Conservation (phyloP, 306 rosid species). For the Amphicarpaea edgeworthii region DNA sequence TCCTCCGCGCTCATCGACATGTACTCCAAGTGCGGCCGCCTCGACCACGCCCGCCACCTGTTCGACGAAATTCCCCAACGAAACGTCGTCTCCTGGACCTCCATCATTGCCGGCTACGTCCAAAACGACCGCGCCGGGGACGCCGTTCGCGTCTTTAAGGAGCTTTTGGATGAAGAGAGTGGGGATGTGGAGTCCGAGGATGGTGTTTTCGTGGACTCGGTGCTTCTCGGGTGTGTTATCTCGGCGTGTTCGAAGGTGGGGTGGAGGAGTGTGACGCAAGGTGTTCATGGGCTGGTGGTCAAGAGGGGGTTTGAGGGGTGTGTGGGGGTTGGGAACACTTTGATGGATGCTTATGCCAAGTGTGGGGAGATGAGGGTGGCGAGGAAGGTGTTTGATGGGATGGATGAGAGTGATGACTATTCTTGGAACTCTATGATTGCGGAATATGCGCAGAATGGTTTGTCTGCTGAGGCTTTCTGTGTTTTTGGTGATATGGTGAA, state of each 20-base stretch:
- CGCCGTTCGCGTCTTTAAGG: conserved; percentile 69
- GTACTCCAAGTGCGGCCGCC: conserved; percentile 73
- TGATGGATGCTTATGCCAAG: conserved; percentile 92
- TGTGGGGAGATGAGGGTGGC: conserved; percentile 65
- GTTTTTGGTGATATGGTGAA: conserved; percentile 66
- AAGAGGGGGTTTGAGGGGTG: conserved; percentile 71
- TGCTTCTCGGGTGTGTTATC: conserved; percentile 68
- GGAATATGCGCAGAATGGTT: conserved; percentile 76
- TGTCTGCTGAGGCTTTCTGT: conserved; percentile 68
- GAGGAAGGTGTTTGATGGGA: conserved; percentile 78
- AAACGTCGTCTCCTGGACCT: conserved; percentile 87
- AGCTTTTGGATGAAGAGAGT: conserved; percentile 63
- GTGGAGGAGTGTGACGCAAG: conserved; percentile 60
- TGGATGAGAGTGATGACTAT: conserved; percentile 72
- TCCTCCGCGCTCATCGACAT: conserved; percentile 80
- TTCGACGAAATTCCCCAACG: conserved; percentile 74
- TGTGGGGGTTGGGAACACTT: conserved; percentile 72
- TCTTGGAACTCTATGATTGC: conserved; percentile 93
- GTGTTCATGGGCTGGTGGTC: conserved; percentile 69
- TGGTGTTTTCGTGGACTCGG: conserved; percentile 58
- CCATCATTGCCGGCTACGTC: conserved; percentile 71
- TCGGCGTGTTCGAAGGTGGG: conserved; percentile 79
- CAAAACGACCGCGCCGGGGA: conserved; percentile 56
- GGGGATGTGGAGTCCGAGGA: conserved; percentile 39
- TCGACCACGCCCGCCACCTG: conserved; percentile 64